Evolutionary conservation across 2,329 filamentous ascomycete genomes (phyloP), one percentile per base, ranked within the genome.

Genomic region (Aureobasidium mangrovei): DNA sequence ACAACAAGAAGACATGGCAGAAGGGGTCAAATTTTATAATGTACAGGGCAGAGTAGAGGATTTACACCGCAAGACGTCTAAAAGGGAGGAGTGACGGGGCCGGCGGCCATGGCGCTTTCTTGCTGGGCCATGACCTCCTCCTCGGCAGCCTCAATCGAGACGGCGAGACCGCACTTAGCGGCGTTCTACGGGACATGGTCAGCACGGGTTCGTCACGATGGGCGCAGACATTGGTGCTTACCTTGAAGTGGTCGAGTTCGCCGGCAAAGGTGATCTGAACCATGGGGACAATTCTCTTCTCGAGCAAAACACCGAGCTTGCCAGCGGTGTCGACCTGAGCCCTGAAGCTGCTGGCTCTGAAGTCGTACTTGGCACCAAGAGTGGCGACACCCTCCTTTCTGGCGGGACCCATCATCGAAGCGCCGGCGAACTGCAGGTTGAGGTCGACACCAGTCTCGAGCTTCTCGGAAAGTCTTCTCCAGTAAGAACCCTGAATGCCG

Each of bases 331-430:
- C 93, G 64, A 97, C 81, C 75, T 98, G 93, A 42, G 91, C 93
- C 61, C 91, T 84, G 83, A 96, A 95, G 48, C 89, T 93, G 54
- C 88, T 93, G 75, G 90, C 88, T 67, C 88, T 83, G 82, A 98
- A 98, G 71, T 96, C 91, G 74, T 98, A 98, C 75, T 98, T 98
- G 69, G 90, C 88, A 65, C 91, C 93, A 64, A 97, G 80, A 53
- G 91, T 89, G 53, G 94, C 91, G 58, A 88, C 80, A 54, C 93
- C 93, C 71, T 98, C 91, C 72, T 90, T 91, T 70, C 84, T 81
- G 53, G 84, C 70, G 44, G 83, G 83, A 57, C 79, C 82, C 65
- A 88, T 88, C 83, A 93, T 90, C 45, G 83, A 77, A 32, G 82
- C 78, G 29, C 74, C 74, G 27, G 80, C 83, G 62, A 95, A 85